Percentiles rank a stretch among this genome's conserved stretches.
Conservation (phyloP, 305 asterid species). For the Solanum hybrid region DNA sequence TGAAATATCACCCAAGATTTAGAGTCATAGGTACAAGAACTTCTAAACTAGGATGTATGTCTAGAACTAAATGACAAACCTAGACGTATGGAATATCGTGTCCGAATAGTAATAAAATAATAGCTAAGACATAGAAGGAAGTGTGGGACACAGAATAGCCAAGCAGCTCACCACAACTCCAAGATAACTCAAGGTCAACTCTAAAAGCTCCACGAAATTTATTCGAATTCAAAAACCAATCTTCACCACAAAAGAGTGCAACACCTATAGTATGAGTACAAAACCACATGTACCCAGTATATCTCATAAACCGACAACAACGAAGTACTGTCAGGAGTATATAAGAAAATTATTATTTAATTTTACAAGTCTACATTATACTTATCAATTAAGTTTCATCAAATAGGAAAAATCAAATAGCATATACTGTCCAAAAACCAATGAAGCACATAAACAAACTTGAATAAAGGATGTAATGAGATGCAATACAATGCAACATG, state of each 20-base stretch:
- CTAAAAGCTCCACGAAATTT: background rate
- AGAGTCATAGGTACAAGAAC: background rate
- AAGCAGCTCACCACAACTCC: background rate
- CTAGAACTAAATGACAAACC: background rate
- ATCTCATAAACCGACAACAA: background rate
- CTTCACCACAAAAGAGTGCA: background rate
- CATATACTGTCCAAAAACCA: background rate
- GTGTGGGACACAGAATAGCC: background rate
- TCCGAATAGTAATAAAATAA: too few relatives aligned
- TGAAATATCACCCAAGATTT: background rate
- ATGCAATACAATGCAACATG: background rate
- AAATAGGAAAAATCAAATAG: background rate
- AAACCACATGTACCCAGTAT: background rate
- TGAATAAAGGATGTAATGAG: background rate
- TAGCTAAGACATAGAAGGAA: background rate
- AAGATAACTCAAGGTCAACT: background rate
- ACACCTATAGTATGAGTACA: background rate
- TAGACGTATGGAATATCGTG: too few relatives aligned
- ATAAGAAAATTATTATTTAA: background rate
- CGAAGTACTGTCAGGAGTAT: background rate
- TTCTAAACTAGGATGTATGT: background rate
- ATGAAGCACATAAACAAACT: background rate
- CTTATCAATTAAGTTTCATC: background rate
- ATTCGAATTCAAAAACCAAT: background rate
- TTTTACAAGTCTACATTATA: background rate